Conservation (phyloP, 805 yeast species). For the Nakazawaea ambrosiae region DNA sequence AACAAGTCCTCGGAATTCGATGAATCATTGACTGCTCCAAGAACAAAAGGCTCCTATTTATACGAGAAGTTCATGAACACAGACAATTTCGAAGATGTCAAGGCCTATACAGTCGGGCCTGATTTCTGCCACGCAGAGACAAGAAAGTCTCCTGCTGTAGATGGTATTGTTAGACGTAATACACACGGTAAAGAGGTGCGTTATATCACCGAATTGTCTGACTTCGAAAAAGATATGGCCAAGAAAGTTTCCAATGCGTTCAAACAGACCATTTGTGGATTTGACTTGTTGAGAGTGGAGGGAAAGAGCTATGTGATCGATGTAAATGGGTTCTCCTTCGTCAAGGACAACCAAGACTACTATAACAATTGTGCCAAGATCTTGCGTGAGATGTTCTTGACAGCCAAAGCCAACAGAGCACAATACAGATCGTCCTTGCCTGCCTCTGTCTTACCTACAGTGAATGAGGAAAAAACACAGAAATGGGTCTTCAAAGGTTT, state of each 20-base stretch:
- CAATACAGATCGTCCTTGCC: slow-evolving; percentile 28
- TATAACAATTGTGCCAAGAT: slow-evolving; percentile 80
- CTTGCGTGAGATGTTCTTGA: slow-evolving; percentile 63
- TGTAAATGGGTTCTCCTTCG: slow-evolving; percentile 97
- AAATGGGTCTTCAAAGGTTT: slow-evolving; percentile 96
- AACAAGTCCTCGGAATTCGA: slow-evolving; percentile 96
- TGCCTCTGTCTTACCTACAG: slow-evolving; percentile 16
- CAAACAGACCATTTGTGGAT: slow-evolving; percentile 94
- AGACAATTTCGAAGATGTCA: slow-evolving; percentile 96
- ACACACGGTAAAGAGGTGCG: slow-evolving; percentile 97
- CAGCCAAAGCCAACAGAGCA: slow-evolving; percentile 46
- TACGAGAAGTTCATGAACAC: slow-evolving; percentile 97
- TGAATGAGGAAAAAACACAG: slow-evolving; percentile 58
- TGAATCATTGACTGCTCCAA: slow-evolving; percentile 61
- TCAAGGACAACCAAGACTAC: slow-evolving; percentile 81
- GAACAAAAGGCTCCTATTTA: slow-evolving; percentile 86
- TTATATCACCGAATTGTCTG: slow-evolving; percentile 72
- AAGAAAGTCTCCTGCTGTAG: slow-evolving; percentile 98
- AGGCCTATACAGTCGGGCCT: slow-evolving; percentile 95
- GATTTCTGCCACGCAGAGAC: slow-evolving; percentile 96
- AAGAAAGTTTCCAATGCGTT: slow-evolving; percentile 65
- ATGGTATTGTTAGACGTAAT: slow-evolving; percentile 94
- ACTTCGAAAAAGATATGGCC: slow-evolving; percentile 78
- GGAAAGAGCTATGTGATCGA: slow-evolving; percentile 91
- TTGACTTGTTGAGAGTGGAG: slow-evolving; percentile 83